phyloP scores from a whole-genome alignment of 2,329 filamentous ascomycete species.

The Xylaria multiplex region DNA sequence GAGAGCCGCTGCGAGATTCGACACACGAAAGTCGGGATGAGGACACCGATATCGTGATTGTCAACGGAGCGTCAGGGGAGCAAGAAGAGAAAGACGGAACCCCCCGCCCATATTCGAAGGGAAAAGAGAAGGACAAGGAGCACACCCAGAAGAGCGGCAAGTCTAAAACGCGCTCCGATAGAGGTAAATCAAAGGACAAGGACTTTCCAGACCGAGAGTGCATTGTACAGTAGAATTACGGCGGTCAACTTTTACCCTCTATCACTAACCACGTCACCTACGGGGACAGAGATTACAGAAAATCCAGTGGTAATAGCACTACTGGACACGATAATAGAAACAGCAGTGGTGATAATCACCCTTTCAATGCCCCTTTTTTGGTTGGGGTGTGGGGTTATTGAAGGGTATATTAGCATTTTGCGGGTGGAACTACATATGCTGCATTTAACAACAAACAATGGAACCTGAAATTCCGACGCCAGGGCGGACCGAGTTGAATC shows the following conservation, averaged over 20 bases:
- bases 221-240: conserved; percentile 39
- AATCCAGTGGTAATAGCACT: not conserved
- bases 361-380: not conserved
- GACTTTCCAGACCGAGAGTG: conserved; percentile 44
- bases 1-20: conserved; percentile 56
- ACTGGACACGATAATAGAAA: not conserved
- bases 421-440: not conserved
- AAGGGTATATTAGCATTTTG: conserved; percentile 14
- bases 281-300: not conserved
- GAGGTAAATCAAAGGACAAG: conserved; percentile 41
- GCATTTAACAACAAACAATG: not conserved
- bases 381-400: not conserved
- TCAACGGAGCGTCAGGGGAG: conserved; percentile 18
- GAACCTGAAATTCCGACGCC: not conserved
- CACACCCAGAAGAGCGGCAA: conserved; percentile 39
- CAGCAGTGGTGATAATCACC: not conserved
- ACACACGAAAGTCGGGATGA: conserved; percentile 40
- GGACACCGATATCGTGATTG: conserved; percentile 38
- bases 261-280: not conserved
- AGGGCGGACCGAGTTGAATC: not conserved
- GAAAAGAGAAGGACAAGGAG: conserved; percentile 40
- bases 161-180: conserved; percentile 40
- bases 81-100: conserved; percentile 25
- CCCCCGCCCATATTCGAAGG: conserved; percentile 21
- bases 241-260: not conserved